Percentiles rank a stretch among this genome's conserved stretches.
These are phyloP conservation scores for Ajuga reptans DNA, from an alignment of 305 asterid genomes.

Conservation along the genomic window DNA sequence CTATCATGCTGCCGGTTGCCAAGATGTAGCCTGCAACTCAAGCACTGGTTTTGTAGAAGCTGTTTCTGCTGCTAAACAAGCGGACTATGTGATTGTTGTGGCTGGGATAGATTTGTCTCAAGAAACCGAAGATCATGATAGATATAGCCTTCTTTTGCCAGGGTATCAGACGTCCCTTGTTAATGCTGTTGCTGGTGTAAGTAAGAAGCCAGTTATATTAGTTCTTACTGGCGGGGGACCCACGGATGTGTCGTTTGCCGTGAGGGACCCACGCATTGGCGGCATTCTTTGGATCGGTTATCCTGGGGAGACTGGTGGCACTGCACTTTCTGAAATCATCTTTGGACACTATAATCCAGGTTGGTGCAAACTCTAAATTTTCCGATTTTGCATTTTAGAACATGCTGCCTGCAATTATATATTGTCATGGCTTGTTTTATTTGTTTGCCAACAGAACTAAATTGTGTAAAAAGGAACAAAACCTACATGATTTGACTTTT, in stretches of 20 bases:
- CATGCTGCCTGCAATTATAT: neutral
- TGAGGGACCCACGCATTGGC: conserved; percentile 47
- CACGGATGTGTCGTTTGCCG: conserved; percentile 66
- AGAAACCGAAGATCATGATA: conserved; percentile 81
- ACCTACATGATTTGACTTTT: neutral
- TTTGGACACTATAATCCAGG: conserved; percentile 88
- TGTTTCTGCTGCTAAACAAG: conserved; percentile 45
- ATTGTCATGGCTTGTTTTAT: neutral
- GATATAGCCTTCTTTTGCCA: conserved; percentile 85
- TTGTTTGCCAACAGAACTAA: neutral
- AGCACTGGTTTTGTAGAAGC: conserved; percentile 49
- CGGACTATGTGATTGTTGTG: conserved; percentile 58
- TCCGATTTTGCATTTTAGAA: neutral
- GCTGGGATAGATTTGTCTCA: conserved; percentile 81
- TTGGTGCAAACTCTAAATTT: conserved; percentile 21
- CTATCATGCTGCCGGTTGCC: conserved; percentile 61
- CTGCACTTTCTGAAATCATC: conserved; percentile 65
- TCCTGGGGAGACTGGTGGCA: conserved; percentile 91
- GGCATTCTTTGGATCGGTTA: conserved; percentile 90
- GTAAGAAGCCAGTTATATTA: conserved; percentile 59
- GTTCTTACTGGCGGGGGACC: conserved; percentile 94
- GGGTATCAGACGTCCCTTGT: conserved; percentile 65
- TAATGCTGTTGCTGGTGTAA: conserved; percentile 47
- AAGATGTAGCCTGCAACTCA: conserved; percentile 58
- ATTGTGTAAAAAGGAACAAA: neutral